These are phyloP conservation scores for Serpula lacrymans DNA, from an alignment of 768 basidiomycete species.

Conservation along the genomic window DNA sequence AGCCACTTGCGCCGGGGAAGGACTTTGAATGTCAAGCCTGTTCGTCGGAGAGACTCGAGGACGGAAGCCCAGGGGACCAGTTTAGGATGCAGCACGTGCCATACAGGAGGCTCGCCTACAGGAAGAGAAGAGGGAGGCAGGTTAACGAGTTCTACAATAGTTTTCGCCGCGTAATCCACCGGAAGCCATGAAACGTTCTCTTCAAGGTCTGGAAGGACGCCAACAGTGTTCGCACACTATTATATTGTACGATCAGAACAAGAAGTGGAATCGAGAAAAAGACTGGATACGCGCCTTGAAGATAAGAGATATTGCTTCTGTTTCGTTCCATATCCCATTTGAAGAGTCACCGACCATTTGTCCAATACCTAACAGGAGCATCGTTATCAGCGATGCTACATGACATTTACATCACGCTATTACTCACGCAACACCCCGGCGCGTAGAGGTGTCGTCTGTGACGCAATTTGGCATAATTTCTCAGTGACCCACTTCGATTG, in stretches of 20 bases:
- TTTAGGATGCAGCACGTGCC: conserved; percentile 15
- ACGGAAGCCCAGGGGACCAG: conserved; percentile 34
- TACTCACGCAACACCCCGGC: conserved; percentile 19
- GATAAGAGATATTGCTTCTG: conserved; percentile 33
- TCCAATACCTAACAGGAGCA: conserved; percentile 45
- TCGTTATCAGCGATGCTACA: conserved; percentile 19
- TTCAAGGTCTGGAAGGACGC: conserved; percentile 28
- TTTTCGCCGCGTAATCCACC: conserved; percentile 46
- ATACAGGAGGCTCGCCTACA: conserved; percentile 15
- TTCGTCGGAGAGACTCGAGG: conserved; percentile 33
- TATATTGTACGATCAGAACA: conserved; percentile 15
- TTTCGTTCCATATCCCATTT: conserved; percentile 53
- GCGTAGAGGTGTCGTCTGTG: conserved; percentile 19
- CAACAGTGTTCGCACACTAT: conserved; percentile 39
- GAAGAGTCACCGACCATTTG: conserved; percentile 52
- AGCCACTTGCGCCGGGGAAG: conserved; percentile 21
- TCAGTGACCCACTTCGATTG: conserved; percentile 52
- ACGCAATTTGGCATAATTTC: conserved; percentile 46
- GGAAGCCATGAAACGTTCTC: conserved; percentile 46
- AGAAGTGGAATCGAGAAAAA: neutral
- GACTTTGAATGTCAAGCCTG: conserved; percentile 29
- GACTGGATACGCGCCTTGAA: conserved; percentile 18
- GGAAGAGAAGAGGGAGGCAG: conserved; percentile 1
- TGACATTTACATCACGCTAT: neutral
- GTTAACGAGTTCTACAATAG: conserved; percentile 42